Evolutionary conservation across 495 filamentous ascomycete species (phyloP).

Genomic region (Aspergillus cavernicola): DNA sequence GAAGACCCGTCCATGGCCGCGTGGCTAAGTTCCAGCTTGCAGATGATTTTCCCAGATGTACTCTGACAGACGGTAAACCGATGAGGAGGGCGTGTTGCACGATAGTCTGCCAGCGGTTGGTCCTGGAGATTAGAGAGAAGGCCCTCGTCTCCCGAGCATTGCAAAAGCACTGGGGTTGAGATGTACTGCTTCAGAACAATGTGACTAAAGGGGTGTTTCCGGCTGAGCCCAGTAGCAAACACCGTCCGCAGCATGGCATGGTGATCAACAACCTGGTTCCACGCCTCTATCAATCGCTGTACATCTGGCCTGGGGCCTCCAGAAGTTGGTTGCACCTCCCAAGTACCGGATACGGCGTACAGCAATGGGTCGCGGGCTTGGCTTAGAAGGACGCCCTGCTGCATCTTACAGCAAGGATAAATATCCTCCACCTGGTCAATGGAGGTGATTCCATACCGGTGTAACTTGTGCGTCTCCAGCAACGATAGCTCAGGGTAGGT

Average conservation of each 20-base stretch:
- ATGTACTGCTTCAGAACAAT: neutral
- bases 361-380: conserved; percentile 52
- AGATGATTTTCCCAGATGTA: conserved; percentile 22
- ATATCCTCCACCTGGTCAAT: conserved; percentile 50
- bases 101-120: neutral
- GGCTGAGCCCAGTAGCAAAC: neutral
- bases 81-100: conserved; percentile 17
- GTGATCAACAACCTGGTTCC: neutral
- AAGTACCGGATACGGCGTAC: conserved; percentile 59
- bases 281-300: neutral
- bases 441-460: conserved; percentile 42
- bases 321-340: conserved; percentile 42
- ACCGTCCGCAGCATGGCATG: neutral
- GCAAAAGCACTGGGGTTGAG: neutral
- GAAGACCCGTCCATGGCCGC: conserved; percentile 34
- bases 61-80: neutral
- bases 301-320: neutral
- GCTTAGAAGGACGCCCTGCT: conserved; percentile 63
- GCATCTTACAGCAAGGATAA: conserved; percentile 65
- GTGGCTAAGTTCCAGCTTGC: conserved; percentile 42
- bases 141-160: neutral
- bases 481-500: conserved; percentile 53
- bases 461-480: conserved; percentile 41
- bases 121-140: neutral
- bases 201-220: neutral